phyloP scores from a whole-genome alignment of 2,329 filamentous ascomycete species.

The Pochonia chlamydosporia region DNA sequence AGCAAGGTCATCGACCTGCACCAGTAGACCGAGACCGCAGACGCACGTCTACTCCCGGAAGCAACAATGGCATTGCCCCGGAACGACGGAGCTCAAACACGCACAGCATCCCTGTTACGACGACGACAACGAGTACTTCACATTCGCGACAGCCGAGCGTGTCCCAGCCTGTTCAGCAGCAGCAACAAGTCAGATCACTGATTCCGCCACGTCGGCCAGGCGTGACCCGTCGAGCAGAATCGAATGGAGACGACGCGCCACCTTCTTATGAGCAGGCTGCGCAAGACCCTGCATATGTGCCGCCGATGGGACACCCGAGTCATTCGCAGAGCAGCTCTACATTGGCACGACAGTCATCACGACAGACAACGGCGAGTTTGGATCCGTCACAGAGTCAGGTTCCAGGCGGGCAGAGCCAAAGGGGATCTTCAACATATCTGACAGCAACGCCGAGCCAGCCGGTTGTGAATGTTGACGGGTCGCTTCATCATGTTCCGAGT shows the following conservation, averaged over 20 bases:
- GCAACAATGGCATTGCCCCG: conserved; percentile 4
- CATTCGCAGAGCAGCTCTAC: conserved; percentile 35
- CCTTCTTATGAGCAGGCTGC: conserved; percentile 54
- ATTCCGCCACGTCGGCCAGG: conserved; percentile 30
- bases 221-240: conserved; percentile 31
- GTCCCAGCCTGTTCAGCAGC: neutral
- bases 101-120: conserved; percentile 4
- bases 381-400: neutral
- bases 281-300: conserved; percentile 44
- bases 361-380: conserved; percentile 7
- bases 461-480: conserved; percentile 13
- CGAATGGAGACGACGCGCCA: conserved; percentile 44
- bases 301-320: conserved; percentile 44
- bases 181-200: conserved; percentile 32
- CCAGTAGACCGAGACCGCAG: conserved; percentile 16
- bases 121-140: neutral
- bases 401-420: neutral
- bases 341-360: conserved; percentile 7
- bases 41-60: conserved; percentile 5
- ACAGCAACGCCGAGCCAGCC: conserved; percentile 15
- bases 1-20: conserved; percentile 41
- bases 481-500: conserved; percentile 1
- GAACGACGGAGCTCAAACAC: conserved; percentile 20
- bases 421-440: neutral
- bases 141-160: conserved; percentile 2